Evolutionary conservation across 495 filamentous ascomycete genomes (phyloP), one percentile per base, ranked within the genome.

Genomic region (Trichodelitschia bisporula): DNA sequence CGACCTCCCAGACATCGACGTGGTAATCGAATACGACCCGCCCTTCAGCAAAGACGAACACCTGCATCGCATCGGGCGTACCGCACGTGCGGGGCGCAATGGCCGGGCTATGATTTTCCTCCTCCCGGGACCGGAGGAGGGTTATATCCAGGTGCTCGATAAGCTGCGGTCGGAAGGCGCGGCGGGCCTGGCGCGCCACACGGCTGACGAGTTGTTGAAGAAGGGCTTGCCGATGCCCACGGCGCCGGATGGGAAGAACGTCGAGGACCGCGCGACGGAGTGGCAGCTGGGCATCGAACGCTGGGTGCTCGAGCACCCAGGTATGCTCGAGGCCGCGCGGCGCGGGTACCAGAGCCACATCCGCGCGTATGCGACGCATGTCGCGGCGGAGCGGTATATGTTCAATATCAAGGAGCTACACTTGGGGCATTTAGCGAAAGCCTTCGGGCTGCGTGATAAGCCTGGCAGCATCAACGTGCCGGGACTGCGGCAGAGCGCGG

Each of bases 1-100:
- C 18, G 86, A 97, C 53, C 58, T 97, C 2, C 82, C 84, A 1
- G 83, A 90, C 26, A 74, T 95, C 23, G 86, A 97, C 41, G 61
- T 90, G 12, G 75, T 93, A 18, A 62, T 95, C 34, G 84, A 97
- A 46, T 93, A 86, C 47, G 86, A 93, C 44, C 82, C 86, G 0
- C 72, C 86, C 3, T 93, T 92, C 54, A 76, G 71, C 41, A 62
- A 72, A 2, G 71, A 82, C 30, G 86, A 97, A 39, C 86, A 97
- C 47, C 57, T 91, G 2, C 86, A 97, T 44, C 74, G 86, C 26
- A 76, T 95, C 36, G 86, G 86, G 25, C 77, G 86, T 44, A 97
- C 86, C 12, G 86, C 86, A 4, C 74, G 86, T 55, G 74, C 89
- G 0, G 86, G 86, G 13, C 76, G 75, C 2, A 61, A 78, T 26